A percentile compares a stretch with the other conserved stretches of the same genome.
phyloP scores from a whole-genome alignment of 345 rosid species.

The Firmiana major region DNA sequence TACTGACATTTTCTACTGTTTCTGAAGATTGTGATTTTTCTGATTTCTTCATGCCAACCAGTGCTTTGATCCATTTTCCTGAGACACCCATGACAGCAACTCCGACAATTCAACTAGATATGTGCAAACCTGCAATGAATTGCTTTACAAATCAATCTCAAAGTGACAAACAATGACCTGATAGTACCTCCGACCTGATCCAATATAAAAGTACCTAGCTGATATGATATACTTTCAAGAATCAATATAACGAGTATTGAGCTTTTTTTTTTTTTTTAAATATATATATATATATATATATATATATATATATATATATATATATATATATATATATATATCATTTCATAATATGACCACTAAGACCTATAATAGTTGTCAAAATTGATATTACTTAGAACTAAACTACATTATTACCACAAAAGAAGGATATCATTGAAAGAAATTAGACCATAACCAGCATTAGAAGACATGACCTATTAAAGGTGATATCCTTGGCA shows the following conservation, averaged over 20 bases:
- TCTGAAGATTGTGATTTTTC: conserved; percentile 71
- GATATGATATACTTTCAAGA: not conserved
- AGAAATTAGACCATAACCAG: not conserved
- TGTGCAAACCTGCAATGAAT: conserved; percentile 23
- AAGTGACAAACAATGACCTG: not conserved
- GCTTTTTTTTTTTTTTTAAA: too few species aligned
- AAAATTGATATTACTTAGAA: not conserved
- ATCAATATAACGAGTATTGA: not conserved
- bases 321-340: too few species aligned
- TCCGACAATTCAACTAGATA: conserved; percentile 16
- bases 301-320: too few species aligned
- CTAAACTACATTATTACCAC: not conserved
- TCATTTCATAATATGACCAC: not conserved
- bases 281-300: too few species aligned
- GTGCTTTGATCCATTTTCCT: conserved; percentile 90
- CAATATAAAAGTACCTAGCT: not conserved
- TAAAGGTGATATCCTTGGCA: not conserved
- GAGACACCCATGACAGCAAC: conserved; percentile 71
- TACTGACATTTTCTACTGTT: conserved; percentile 60
- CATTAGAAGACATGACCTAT: not conserved
- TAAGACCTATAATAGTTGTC: not conserved
- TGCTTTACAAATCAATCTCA: conserved; percentile 11
- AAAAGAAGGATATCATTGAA: not conserved
- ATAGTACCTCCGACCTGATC: not conserved
- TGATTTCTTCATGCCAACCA: conserved; percentile 76